These are phyloP conservation scores for Dendrobium nobile DNA, from an alignment of 106 monocot species.

Conservation along the genomic window DNA sequence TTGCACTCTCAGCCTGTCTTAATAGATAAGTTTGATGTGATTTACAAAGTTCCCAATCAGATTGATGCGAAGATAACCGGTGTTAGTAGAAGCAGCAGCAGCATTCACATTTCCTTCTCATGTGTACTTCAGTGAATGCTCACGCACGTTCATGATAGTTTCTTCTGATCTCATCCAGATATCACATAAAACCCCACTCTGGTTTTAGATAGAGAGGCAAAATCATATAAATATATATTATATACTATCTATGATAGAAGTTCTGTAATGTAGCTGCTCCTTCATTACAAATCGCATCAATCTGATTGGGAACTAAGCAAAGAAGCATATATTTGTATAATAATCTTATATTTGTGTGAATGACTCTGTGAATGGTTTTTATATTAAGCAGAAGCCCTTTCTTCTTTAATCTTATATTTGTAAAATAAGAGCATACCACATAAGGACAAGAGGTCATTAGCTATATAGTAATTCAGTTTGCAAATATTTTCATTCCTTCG, in stretches of 20 bases:
- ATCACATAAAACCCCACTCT: background rate
- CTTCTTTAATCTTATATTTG: too few relatives aligned
- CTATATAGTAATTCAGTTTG: too few relatives aligned
- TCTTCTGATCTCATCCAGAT: background rate
- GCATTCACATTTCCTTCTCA: background rate
- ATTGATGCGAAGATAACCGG: too few relatives aligned
- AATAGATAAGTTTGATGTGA: conserved; percentile 18
- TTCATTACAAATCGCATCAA: conserved; percentile 16
- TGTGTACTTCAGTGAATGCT: background rate
- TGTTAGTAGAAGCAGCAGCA: background rate
- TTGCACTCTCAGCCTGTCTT: conserved; percentile 87
- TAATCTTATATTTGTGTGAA: too few relatives aligned
- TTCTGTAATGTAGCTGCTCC: background rate
- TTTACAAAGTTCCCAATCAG: too few relatives aligned
- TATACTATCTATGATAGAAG: background rate
- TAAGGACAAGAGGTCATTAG: too few relatives aligned
- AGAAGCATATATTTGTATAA: too few relatives aligned
- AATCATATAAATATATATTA: background rate
- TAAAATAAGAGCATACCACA: too few relatives aligned
- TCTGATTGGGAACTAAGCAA: too few relatives aligned
- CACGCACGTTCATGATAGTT: background rate
- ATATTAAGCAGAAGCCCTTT: too few relatives aligned
- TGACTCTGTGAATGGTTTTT: too few relatives aligned
- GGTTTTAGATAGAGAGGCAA: background rate
- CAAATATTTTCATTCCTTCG: too few relatives aligned